Conservation (phyloP, 768 basidiomycete genomes). For the Collybia nuda region DNA sequence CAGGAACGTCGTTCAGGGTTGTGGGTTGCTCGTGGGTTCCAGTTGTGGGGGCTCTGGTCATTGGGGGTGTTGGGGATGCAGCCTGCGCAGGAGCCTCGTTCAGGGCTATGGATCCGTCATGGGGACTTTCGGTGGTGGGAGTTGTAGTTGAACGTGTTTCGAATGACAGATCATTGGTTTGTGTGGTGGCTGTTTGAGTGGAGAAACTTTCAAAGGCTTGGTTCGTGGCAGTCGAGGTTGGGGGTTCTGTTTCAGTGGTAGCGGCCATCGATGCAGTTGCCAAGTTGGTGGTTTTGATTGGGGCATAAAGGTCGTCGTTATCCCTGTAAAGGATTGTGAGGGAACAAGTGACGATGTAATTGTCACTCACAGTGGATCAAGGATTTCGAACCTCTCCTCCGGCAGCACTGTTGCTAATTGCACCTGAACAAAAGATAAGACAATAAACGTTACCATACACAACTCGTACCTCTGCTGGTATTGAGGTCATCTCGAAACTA, state of each 20-base stretch:
- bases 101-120: too few species aligned
- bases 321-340: not conserved
- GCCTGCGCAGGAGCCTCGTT: too few species aligned
- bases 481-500: not conserved
- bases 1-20: too few species aligned
- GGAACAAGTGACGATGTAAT: not conserved
- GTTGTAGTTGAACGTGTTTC: too few species aligned
- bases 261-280: not conserved
- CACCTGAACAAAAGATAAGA: not conserved
- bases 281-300: not conserved
- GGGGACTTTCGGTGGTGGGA: too few species aligned
- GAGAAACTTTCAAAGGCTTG: too few species aligned
- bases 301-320: not conserved
- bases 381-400: not conserved
- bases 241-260: not conserved
- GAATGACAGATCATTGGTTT: not conserved
- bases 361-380: not conserved
- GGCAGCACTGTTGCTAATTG: not conserved
- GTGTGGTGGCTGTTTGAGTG: not conserved
- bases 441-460: not conserved
- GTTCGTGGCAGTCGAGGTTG: not conserved
- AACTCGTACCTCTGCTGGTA: not conserved
- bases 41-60: too few species aligned
- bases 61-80: too few species aligned
- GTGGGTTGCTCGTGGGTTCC: too few species aligned